A percentile compares a stretch with the other conserved stretches of the same genome.
Conservation (phyloP, 2,329 filamentous ascomycete genomes). For the Periglandula ipomoeae region DNA sequence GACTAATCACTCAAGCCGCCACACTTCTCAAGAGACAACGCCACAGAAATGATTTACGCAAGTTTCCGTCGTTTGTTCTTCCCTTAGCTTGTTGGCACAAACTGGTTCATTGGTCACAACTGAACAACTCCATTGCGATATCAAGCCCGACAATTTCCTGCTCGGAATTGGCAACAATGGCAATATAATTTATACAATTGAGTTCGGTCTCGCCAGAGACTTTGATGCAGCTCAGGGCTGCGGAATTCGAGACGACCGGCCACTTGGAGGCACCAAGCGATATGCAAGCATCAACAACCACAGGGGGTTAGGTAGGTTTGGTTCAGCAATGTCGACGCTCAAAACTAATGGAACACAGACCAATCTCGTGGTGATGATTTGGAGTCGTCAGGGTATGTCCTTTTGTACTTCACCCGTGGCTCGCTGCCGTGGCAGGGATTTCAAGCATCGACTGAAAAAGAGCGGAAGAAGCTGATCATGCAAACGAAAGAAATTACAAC, state of each 20-base stretch:
- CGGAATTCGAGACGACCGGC: background rate
- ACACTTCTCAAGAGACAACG: too few relatives aligned
- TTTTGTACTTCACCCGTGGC: conserved; percentile 1
- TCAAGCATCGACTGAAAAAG: conserved; percentile 38
- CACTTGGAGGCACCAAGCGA: background rate
- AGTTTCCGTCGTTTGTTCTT: too few relatives aligned
- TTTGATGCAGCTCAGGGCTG: background rate
- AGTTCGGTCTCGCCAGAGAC: conserved; percentile 74
- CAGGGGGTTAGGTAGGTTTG: background rate
- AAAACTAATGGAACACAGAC: background rate
- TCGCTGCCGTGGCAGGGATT: conserved; percentile 2
- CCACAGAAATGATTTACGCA: too few relatives aligned
- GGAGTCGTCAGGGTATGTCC: conserved; percentile 5
- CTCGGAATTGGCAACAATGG: conserved; percentile 99
- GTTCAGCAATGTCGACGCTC: too few relatives aligned
- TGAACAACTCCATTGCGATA: conserved; percentile 99
- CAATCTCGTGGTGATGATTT: conserved; percentile 3
- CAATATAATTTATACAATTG: conserved; percentile 98
- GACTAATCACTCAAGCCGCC: too few relatives aligned
- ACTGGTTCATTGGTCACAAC: too few relatives aligned
- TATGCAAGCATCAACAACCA: conserved; percentile 3
- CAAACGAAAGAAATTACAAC: conserved; percentile 37
- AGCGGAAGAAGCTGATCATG: conserved; percentile 40
- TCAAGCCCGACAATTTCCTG: conserved; percentile 99
- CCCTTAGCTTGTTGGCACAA: too few relatives aligned